Base-by-base conservation (phyloP, 176 grass and related monocot species). In the Luzula sylvatica region DNA sequence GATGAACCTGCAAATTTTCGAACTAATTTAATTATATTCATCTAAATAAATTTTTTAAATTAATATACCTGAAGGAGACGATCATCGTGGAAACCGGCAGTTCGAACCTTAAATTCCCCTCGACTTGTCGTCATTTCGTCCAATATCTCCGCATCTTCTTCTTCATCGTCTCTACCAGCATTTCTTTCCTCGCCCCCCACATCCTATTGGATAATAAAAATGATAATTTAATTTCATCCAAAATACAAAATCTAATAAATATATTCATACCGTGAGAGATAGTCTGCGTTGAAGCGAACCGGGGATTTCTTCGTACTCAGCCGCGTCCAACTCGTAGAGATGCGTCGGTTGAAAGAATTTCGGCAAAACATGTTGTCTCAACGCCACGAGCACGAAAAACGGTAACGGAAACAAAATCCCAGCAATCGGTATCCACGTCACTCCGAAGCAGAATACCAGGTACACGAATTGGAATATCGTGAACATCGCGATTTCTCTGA, bases 361-460 rank as follows among this genome's bases (percentile, higher is more conserved):
- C 4, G 90, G 90, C 5, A 96, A 74, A 25, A 86, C 19, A 50
- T 89, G 44, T 65, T 89, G 80, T 57, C 90, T 89, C 48, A 96
- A 69, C 52, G 48, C 19, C 39, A 96, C 84, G 56, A 96, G 76
- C 48, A 96, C 58, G 71, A 96, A 96, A 67, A 96, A 96, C 40
- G 84, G 84, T 42, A 96, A 15, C 0, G 84, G 90, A 50, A 96
- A 96, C 13, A 96, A 53, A 43, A 89, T 74, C 39, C 90, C 90
- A 16, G 74, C 90, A 41, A 89, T 65, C 0, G 90, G 90, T 73
- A 96, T 96, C 90, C 84, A 89, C 19, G 84, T 96, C 70, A 86
- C 82, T 19, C 90, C 84, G 2, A 96, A 89, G 61, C 90, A 96
- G 52, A 89, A 38, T 44, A 96, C 30, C 8, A 96, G 74, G 56